These are phyloP conservation scores for Neoscytalidium dimidiatum DNA, from an alignment of 2,329 filamentous ascomycete genomes.

Conservation along the genomic window DNA sequence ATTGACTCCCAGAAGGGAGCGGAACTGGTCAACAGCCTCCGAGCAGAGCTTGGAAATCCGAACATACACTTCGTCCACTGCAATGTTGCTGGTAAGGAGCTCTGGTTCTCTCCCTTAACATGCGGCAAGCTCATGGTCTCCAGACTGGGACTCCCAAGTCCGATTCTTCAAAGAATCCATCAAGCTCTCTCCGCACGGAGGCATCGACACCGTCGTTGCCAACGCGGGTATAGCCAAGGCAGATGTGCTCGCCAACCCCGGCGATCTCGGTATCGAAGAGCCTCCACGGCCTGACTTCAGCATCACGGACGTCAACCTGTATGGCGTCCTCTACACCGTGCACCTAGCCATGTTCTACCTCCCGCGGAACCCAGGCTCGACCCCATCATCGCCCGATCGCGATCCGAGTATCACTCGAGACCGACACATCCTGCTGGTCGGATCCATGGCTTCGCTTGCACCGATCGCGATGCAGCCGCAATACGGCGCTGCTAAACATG, in stretches of 20 bases:
- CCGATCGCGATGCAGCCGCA: conserved; percentile 48
- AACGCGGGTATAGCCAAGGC: conserved; percentile 63
- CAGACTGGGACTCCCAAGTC: conserved; percentile 63
- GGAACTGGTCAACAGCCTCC: conserved; percentile 47
- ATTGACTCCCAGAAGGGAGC: conserved; percentile 58
- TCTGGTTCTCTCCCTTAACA: too few species aligned
- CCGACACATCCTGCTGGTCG: conserved; percentile 63
- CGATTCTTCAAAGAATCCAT: conserved; percentile 62
- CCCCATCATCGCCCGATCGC: conserved; percentile 23
- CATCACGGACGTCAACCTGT: conserved; percentile 64
- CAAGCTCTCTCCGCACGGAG: conserved; percentile 54
- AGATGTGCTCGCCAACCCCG: conserved; percentile 52
- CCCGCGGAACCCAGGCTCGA: conserved; percentile 50
- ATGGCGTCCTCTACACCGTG: conserved; percentile 64
- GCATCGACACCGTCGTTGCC: conserved; percentile 65
- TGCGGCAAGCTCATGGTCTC: background rate
- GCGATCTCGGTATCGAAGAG: conserved; percentile 45
- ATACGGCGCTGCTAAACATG: conserved; percentile 67
- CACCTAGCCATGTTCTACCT: conserved; percentile 66
- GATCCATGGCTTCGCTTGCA: conserved; percentile 59
- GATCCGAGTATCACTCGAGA: conserved; percentile 45
- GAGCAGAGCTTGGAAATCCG: conserved; percentile 32
- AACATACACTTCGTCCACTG: conserved; percentile 60
- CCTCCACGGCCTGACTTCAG: conserved; percentile 51
- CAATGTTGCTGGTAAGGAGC: conserved; percentile 55